Evolutionary conservation across 768 basidiomycete genomes (phyloP), one percentile per base, ranked within the genome.

Genomic region (Pulveroboletus ravenelii): DNA sequence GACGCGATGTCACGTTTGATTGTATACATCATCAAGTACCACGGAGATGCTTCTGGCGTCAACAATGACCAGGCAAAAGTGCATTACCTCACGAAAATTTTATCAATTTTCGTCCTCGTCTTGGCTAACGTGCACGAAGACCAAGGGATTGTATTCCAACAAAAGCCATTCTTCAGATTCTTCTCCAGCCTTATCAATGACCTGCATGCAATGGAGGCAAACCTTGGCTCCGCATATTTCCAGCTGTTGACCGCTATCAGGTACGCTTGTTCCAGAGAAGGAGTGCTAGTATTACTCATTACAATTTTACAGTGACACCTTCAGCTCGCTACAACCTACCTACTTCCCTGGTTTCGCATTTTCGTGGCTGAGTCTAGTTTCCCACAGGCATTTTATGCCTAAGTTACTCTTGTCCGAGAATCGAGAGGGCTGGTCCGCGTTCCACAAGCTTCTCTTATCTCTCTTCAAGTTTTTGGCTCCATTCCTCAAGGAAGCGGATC

Each of bases 291-390:
- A 20, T 27, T 25, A 6, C 45, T 52, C 45, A 52, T 40, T 48
- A 39, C 9, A 31, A 48, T 43, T 29, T 53, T 20, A 29, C 54
- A 95, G 94, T 64, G 94, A 97, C 64, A 92, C 92, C 3, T 85
- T 97, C 67, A 95, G 93, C 66, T 96, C 94, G 39, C 74, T 96
- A 51, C 95, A 98, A 65, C 96, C 96, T 8, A 87, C 86, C 6
- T 93, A 91, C 70, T 98, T 97, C 75, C 96, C 96, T 15, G 91
- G 93, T 9, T 99, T 99, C 68, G 89, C 94, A 1, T 99, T 98
- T 71, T 95, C 93, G 14, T 99, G 95, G 95, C 85, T 97, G 78
- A 88, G 87, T 56, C 77, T 98, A 40, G 85, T 99, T 63, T 97
- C 96, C 20, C 96, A 98, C 70, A 79, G 95, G 48, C 74, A 92